Percentiles rank a stretch among this genome's conserved stretches.
These are phyloP conservation scores for Bipolaris sorokiniana DNA, from an alignment of 2,329 filamentous ascomycete genomes.

Conservation along the genomic window DNA sequence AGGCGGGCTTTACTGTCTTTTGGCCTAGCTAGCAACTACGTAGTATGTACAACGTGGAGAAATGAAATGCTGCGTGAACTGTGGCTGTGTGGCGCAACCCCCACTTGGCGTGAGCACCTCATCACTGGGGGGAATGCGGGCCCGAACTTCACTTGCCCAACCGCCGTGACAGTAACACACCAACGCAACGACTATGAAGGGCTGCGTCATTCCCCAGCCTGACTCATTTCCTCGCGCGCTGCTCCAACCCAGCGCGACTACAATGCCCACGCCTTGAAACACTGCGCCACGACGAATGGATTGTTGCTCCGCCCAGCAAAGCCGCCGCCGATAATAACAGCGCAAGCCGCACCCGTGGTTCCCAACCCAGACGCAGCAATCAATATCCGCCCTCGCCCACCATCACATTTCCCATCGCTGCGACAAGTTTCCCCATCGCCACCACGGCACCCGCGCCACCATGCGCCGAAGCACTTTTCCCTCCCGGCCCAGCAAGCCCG, in stretches of 20 bases:
- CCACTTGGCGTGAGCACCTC: slow-evolving; percentile 27
- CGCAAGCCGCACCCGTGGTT: slow-evolving; percentile 20
- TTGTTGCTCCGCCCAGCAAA: slow-evolving; percentile 37
- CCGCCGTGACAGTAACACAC: slow-evolving; percentile 18
- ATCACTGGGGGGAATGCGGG: slow-evolving; percentile 16
- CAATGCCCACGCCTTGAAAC: slow-evolving; percentile 39
- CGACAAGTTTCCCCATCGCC: slow-evolving; percentile 13
- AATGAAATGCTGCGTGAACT: neutral
- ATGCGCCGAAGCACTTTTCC: slow-evolving; percentile 45
- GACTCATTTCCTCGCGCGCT: slow-evolving; percentile 29
- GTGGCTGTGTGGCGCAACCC: slow-evolving; percentile 22
- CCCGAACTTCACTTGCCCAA: slow-evolving; percentile 25
- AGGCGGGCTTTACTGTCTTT: neutral
- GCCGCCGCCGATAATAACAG: slow-evolving; percentile 16
- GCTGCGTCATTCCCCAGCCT: slow-evolving; percentile 30
- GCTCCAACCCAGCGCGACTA: slow-evolving; percentile 29
- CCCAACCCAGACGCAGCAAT: slow-evolving; percentile 7
- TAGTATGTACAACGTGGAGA: no score
- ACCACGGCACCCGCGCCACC: slow-evolving; percentile 15
- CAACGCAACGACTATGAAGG: slow-evolving; percentile 17
- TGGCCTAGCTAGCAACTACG: neutral
- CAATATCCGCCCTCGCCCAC: slow-evolving; percentile 10
- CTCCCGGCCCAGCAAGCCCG: slow-evolving; percentile 36
- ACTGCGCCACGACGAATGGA: slow-evolving; percentile 22
- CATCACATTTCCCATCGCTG: slow-evolving; percentile 9